Percentiles rank a stretch among this genome's conserved stretches.
Evolutionary conservation across 768 basidiomycete genomes (phyloP).

Genomic region (Mycena vulgaris): DNA sequence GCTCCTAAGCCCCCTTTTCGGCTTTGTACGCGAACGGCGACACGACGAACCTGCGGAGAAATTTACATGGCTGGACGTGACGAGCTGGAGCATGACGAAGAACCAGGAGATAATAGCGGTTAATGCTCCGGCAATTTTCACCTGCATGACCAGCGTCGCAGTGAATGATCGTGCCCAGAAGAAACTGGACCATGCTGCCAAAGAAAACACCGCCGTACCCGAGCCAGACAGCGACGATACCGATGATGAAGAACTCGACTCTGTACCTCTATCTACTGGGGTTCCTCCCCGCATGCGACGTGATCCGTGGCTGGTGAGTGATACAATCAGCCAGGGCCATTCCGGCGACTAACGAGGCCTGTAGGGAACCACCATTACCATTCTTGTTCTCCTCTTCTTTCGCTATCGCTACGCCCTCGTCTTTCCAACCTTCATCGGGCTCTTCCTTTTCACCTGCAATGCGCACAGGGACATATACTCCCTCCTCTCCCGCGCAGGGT

Average conservation of each 20-base stretch:
- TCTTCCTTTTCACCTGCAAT: constrained; percentile 5
- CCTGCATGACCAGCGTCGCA: neutral
- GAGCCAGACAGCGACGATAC: too few relatives aligned
- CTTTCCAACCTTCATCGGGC: neutral
- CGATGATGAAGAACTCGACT: too few relatives aligned
- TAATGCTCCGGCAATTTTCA: neutral
- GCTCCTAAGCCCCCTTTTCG: neutral
- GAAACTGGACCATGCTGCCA: too few relatives aligned
- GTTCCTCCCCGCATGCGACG: too few relatives aligned
- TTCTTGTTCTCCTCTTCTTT: neutral
- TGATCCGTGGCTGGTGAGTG: constrained; percentile 12
- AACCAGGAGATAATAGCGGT: constrained; percentile 2
- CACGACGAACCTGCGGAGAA: too few relatives aligned
- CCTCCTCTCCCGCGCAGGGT: neutral
- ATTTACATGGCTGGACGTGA: neutral
- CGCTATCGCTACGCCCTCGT: constrained; percentile 4
- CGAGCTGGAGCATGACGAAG: neutral
- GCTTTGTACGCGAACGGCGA: too few relatives aligned
- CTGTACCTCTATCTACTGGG: too few relatives aligned
- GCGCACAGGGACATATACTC: neutral
- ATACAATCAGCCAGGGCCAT: too few relatives aligned
- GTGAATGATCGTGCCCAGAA: neutral
- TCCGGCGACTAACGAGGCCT: too few relatives aligned
- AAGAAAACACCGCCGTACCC: too few relatives aligned
- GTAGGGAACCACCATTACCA: neutral